Base-by-base conservation (phyloP, 768 basidiomycete genomes). In the Termitomyces sp. region DNA sequence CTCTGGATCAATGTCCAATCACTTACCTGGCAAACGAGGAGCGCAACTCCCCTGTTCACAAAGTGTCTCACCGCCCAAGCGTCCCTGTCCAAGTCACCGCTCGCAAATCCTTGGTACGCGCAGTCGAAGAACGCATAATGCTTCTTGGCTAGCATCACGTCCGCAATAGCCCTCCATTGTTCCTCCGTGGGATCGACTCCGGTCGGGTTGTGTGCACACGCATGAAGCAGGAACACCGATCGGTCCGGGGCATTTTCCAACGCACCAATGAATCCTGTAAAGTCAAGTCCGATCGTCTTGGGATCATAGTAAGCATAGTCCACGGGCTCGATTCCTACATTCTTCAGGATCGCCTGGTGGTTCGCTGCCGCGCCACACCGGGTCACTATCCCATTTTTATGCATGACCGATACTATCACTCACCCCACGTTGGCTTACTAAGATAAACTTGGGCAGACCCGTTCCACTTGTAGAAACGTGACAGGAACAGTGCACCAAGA, bases 71-170 rank as follows among this genome's bases (percentile, higher is more conserved):
- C 90, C 14, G 95, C 92, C 80, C 86, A 89, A 6, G 94, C 94
- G 68, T 99, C 97, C 63, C 84, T 82, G 68, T 95, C 88, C 66
- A 97, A 76, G 69, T 93, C 85, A 1, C 95, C 95, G 63, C 90
- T 93, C 17, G 94, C 95, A 70, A 98, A 98, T 17, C 95, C 95
- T 73, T 97, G 95, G 74, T 98, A 98, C 3, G 95, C 95, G 68
- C 88, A 89, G 74, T 98, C 95, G 69, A 98, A 93, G 74, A 96
- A 95, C 32, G 88, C 87, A 66, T 84, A 96, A 69, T 95, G 94
- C 14, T 81, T 77, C 72, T 86, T 88, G 46, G 76, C 72, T 30
- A 88, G 68, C 68, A 97, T 82, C 53, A 86, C 72, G 37, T 87
- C 79, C 39, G 89, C 89, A 63, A 98, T 81, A 56, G 75, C 70